phyloP scores from a whole-genome alignment of 2,329 filamentous ascomycete species.

The Aureobasidium leucospermi region DNA sequence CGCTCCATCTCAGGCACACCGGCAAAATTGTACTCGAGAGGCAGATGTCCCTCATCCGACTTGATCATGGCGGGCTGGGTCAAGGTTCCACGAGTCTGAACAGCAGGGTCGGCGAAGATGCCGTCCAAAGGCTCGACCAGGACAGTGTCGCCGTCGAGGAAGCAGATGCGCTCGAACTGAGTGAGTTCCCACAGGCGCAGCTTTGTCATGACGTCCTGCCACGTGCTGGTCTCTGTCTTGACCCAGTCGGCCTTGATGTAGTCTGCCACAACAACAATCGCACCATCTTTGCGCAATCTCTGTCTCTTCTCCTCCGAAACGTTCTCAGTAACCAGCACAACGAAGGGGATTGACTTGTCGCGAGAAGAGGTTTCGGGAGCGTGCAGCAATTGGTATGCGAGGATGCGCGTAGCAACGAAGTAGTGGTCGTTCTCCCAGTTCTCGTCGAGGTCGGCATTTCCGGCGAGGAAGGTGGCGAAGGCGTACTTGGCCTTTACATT shows the following conservation, averaged over 20 bases:
- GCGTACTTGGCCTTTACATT: slow-evolving; percentile 19
- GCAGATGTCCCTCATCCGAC: slow-evolving; percentile 24
- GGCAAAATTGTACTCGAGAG: slow-evolving; percentile 27
- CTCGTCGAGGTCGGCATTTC: slow-evolving; percentile 18
- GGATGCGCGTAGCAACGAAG: slow-evolving; percentile 25
- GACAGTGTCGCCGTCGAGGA: slow-evolving; percentile 31
- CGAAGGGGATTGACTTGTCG: slow-evolving; percentile 23
- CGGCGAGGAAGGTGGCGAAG: slow-evolving; percentile 25
- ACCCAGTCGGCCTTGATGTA: slow-evolving; percentile 28
- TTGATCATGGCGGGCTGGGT: slow-evolving; percentile 18
- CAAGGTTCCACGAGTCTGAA: slow-evolving; percentile 18
- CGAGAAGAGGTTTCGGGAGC: slow-evolving; percentile 23
- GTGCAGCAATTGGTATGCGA: slow-evolving; percentile 27
- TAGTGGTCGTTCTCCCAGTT: slow-evolving; percentile 24
- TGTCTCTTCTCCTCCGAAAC: slow-evolving; percentile 23
- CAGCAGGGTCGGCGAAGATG: slow-evolving; percentile 30
- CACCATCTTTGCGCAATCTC: slow-evolving; percentile 24
- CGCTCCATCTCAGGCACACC: slow-evolving; percentile 25
- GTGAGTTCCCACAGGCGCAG: slow-evolving; percentile 33
- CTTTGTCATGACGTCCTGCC: slow-evolving; percentile 33
- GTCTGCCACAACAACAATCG: slow-evolving; percentile 21
- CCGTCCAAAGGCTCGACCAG: slow-evolving; percentile 24
- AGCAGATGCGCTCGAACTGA: slow-evolving; percentile 29
- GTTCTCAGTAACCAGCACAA: slow-evolving; percentile 24
- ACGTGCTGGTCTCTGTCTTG: slow-evolving; percentile 23